A percentile compares a stretch with the other conserved stretches of the same genome.
phyloP scores from a whole-genome alignment of 2,329 filamentous ascomycete species.

The Penicillium frequentans region DNA sequence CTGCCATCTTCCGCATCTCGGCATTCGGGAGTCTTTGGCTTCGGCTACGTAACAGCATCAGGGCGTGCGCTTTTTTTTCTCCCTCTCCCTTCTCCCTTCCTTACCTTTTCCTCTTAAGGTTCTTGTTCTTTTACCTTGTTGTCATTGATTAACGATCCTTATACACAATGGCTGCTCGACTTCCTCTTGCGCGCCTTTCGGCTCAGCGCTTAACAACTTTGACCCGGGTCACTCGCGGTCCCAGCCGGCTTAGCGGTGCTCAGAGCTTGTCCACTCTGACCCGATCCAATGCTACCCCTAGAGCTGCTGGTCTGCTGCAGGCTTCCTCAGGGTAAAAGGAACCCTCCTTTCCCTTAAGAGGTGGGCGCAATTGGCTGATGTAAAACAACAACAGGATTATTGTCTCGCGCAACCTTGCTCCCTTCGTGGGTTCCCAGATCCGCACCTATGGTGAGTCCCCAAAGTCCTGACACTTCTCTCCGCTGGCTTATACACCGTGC shows the following conservation, averaged over 20 bases:
- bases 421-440: slow-evolving; percentile 32
- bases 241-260: slow-evolving; percentile 20
- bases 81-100: slow-evolving; percentile 1
- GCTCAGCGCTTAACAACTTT: slow-evolving; percentile 32
- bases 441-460: slow-evolving; percentile 36
- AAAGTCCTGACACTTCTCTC: not conserved
- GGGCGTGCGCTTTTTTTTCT: slow-evolving; percentile 11
- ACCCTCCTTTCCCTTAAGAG: not conserved
- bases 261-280: slow-evolving; percentile 29
- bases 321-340: slow-evolving; percentile 26
- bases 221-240: slow-evolving; percentile 29
- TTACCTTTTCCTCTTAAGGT: not conserved
- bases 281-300: slow-evolving; percentile 19
- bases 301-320: slow-evolving; percentile 26
- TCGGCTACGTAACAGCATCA: slow-evolving; percentile 26
- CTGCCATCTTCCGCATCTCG: slow-evolving; percentile 26
- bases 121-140: slow-evolving; percentile 1
- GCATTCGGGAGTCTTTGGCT: slow-evolving; percentile 20
- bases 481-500: not conserved
- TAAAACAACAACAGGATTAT: slow-evolving; percentile 21
- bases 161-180: slow-evolving; percentile 40
- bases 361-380: slow-evolving; percentile 6
- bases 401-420: slow-evolving; percentile 26
- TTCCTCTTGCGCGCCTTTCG: slow-evolving; percentile 37
- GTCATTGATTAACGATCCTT: not conserved